phyloP scores from a whole-genome alignment of 129 eudicot genomes.

The Smallanthus sonchifolius region DNA sequence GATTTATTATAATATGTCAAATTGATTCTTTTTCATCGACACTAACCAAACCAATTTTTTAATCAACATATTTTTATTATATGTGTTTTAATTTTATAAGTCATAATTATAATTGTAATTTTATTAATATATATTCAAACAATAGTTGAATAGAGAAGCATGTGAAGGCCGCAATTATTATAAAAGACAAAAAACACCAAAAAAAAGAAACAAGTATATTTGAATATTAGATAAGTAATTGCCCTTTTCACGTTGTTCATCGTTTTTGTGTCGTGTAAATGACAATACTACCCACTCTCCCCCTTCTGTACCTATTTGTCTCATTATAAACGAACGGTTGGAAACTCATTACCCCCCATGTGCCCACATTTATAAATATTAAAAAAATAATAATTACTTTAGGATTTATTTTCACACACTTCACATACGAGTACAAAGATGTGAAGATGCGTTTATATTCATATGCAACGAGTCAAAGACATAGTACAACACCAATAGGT shows the following conservation, averaged over 20 bases:
- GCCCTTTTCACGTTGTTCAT: conserved; percentile 32
- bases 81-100: background rate
- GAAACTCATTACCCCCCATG: conserved; percentile 35
- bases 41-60: background rate
- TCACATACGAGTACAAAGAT: background rate
- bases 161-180: background rate
- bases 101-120: background rate
- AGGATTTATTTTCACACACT: background rate
- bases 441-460: conserved; percentile 2
- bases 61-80: background rate
- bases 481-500: background rate
- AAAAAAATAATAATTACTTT: background rate
- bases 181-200: background rate
- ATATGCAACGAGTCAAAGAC: background rate
- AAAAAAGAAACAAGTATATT: background rate
- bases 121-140: background rate
- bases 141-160: background rate
- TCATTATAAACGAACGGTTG: conserved; percentile 17
- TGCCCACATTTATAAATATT: background rate
- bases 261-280: conserved; percentile 18
- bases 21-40: background rate
- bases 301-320: conserved; percentile 21
- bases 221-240: conserved; percentile 24
- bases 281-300: conserved; percentile 3
- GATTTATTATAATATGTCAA: background rate